Conservation (phyloP, 192 early-diverging fungal genomes). For the Phycomyces blakesleeanus region DNA sequence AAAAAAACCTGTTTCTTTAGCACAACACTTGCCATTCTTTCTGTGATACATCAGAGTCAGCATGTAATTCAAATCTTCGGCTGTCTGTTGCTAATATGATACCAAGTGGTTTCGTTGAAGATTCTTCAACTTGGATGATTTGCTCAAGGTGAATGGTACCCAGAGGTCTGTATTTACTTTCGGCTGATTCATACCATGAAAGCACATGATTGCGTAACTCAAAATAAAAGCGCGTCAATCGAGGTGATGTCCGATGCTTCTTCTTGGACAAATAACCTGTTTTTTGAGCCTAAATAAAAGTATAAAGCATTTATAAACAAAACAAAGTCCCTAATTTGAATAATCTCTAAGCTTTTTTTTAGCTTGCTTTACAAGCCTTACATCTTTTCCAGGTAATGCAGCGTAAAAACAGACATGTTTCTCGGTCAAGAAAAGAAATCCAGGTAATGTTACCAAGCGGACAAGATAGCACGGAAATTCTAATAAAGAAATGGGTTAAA, state of each 20-base stretch:
- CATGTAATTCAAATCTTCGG: constrained; percentile 46
- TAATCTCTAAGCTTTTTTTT: too few relatives aligned
- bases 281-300: constrained; percentile 47
- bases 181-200: constrained; percentile 49
- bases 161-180: constrained; percentile 54
- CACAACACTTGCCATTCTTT: constrained; percentile 45
- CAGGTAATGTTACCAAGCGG: constrained; percentile 55
- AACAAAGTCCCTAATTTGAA: too few relatives aligned
- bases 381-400: constrained; percentile 46
- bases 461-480: constrained; percentile 65
- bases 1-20: too few relatives aligned
- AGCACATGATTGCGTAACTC: constrained; percentile 56
- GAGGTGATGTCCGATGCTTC: constrained; percentile 36
- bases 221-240: constrained; percentile 53
- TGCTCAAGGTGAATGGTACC: constrained; percentile 55
- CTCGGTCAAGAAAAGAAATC: constrained; percentile 58
- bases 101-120: constrained; percentile 30
- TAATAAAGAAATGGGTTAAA: constrained; percentile 12
- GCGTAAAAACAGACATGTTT: constrained; percentile 62
- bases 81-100: constrained; percentile 43
- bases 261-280: constrained; percentile 46
- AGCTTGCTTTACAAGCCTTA: constrained; percentile 21
- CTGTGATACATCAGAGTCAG: constrained; percentile 47
- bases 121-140: constrained; percentile 41
- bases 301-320: too few relatives aligned